Conservation (phyloP, 768 basidiomycete species). For the Agaricus subrufescens region DNA sequence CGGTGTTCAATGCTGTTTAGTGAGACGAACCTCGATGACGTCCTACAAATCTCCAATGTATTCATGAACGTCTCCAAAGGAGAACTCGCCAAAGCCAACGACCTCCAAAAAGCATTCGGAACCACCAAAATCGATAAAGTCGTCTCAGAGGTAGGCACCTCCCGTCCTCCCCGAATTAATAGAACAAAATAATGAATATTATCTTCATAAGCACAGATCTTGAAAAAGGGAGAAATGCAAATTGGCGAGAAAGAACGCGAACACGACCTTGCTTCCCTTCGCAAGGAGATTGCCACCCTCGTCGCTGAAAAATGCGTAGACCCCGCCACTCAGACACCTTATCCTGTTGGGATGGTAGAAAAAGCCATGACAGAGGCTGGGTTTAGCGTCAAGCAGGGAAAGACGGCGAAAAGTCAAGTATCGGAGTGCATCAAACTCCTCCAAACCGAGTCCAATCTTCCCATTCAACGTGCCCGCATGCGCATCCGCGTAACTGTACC, state of each 20-base stretch:
- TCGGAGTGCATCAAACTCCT: conserved; percentile 84
- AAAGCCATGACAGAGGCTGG: conserved; percentile 97
- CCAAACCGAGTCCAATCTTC: conserved; percentile 78
- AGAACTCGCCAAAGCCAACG: conserved; percentile 82
- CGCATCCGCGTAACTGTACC: conserved; percentile 81
- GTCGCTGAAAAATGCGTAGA: conserved; percentile 97
- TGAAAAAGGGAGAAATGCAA: conserved; percentile 95
- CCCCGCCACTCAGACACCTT: conserved; percentile 82
- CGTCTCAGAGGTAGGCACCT: conserved; percentile 66
- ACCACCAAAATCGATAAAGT: conserved; percentile 67
- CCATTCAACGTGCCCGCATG: conserved; percentile 93
- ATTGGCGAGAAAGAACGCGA: conserved; percentile 96
- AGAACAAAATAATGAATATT: not conserved
- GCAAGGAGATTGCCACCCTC: conserved; percentile 87
- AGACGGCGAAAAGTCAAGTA: conserved; percentile 94
- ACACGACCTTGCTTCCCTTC: conserved; percentile 78
- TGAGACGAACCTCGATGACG: conserved; percentile 91
- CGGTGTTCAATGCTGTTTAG: conserved; percentile 29
- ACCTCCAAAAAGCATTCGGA: conserved; percentile 89
- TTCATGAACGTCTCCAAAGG: conserved; percentile 97
- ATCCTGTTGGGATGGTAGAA: conserved; percentile 94
- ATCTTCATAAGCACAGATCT: conserved; percentile 48
- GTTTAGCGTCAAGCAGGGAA: conserved; percentile 83
- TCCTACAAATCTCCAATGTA: conserved; percentile 93
- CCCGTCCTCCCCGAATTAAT: not conserved